Evolutionary conservation across 345 rosid genomes (phyloP), one percentile per base, ranked within the genome.

Genomic region (Psidium guajava): DNA sequence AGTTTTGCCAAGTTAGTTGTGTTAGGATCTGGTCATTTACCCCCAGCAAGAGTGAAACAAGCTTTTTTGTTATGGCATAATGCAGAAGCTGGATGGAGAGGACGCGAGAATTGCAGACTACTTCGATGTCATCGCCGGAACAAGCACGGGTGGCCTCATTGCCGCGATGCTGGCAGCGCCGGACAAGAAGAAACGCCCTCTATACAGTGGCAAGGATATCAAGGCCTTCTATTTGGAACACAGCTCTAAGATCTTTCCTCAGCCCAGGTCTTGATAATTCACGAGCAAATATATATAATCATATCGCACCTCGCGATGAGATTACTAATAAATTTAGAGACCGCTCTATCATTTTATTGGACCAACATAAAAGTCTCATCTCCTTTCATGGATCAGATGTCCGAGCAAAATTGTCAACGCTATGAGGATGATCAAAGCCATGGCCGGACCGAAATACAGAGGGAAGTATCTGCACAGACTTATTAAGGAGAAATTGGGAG

Each of bases 101-200:
- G 86, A 91, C 22, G 95, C 95, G 12, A 92, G 95, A 77, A 82
- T 95, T 20, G 95, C 95, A 27, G 98, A 95, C 69, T 93, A 95
- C 86, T 95, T 95, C 54, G 96, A 95, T 64, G 93, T 93, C 56
- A 89, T 95, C 8, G 85, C 94, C 0, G 96, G 96, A 55, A 95
- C 96, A 3, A 94, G 98, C 91, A 94, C 96, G 0, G 97, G 98
- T 1, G 97, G 98, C 49, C 92, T 95, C 1, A 91, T 95, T 25
- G 90, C 95, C 0, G 93, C 95, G 57, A 95, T 95, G 98, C 88
- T 95, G 6, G 88, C 94, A 0, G 80, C 93, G 10, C 98, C 96
- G 3, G 85, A 94, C 81, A 91, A 91, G 47, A 44, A 89, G 22
- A 91, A 93, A 20, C 92, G 96, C 24, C 97, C 97, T 16, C 82